These are phyloP conservation scores for Halenospora varia DNA, from an alignment of 495 filamentous ascomycete species.

Conservation along the genomic window DNA sequence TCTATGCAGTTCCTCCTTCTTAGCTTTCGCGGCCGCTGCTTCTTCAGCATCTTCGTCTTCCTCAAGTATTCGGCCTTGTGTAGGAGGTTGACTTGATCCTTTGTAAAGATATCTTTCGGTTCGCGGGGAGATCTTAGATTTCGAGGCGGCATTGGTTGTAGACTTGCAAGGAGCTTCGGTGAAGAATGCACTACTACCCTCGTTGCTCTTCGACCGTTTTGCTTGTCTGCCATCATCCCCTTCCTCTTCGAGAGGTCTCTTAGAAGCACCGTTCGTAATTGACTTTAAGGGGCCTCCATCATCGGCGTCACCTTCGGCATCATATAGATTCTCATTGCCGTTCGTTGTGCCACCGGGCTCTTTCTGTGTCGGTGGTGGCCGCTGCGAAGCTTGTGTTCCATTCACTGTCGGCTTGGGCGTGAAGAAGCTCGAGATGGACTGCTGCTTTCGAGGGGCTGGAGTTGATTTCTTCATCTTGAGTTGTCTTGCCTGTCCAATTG, in stretches of 20 bases:
- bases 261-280: constrained; percentile 1
- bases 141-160: background rate
- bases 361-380: constrained; percentile 13
- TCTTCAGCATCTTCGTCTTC: constrained; percentile 50
- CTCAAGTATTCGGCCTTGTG: constrained; percentile 33
- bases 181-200: constrained; percentile 23
- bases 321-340: constrained; percentile 11
- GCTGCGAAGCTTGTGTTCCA: constrained; percentile 19
- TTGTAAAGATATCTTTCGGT: constrained; percentile 45
- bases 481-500: constrained; percentile 14
- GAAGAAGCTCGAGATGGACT: constrained; percentile 77
- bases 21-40: constrained; percentile 32
- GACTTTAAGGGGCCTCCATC: background rate
- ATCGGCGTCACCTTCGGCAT: constrained; percentile 21
- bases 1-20: constrained; percentile 70
- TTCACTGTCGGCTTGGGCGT: constrained; percentile 55
- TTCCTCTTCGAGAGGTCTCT: constrained; percentile 44
- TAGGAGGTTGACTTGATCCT: constrained; percentile 24
- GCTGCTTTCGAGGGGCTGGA: background rate
- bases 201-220: constrained; percentile 38
- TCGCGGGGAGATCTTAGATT: constrained; percentile 21
- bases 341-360: constrained; percentile 2
- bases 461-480: constrained; percentile 67
- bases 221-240: constrained; percentile 28
- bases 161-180: background rate